phyloP scores from a whole-genome alignment of 805 yeast genomes.

The Zygoascus tannicola region DNA sequence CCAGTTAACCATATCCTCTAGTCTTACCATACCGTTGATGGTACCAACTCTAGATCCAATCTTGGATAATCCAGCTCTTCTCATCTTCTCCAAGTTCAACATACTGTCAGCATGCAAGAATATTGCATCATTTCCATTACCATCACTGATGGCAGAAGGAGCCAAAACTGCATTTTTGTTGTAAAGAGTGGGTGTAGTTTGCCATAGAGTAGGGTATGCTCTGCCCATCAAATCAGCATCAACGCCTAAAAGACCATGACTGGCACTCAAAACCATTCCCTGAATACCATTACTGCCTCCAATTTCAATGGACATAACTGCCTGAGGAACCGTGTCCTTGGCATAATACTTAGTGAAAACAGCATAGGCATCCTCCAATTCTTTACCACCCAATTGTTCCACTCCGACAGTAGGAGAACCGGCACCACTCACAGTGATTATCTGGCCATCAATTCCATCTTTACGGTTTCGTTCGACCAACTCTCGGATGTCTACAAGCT shows the following conservation, averaged over 20 bases:
- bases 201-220: slow-evolving; percentile 7
- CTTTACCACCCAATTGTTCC: slow-evolving; percentile 36
- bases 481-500: slow-evolving; percentile 31
- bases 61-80: slow-evolving; percentile 35
- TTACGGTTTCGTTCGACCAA: slow-evolving; percentile 9
- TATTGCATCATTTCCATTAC: slow-evolving; percentile 34
- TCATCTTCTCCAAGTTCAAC: slow-evolving; percentile 29
- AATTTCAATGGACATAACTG: slow-evolving; percentile 19
- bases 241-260: slow-evolving; percentile 1
- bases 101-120: slow-evolving; percentile 16
- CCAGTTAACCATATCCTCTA: slow-evolving; percentile 21
- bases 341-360: slow-evolving; percentile 6
- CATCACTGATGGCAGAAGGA: slow-evolving; percentile 22
- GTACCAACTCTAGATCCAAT: slow-evolving; percentile 34
- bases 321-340: slow-evolving; percentile 3
- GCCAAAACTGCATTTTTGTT: slow-evolving; percentile 6
- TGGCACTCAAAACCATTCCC: slow-evolving; percentile 15
- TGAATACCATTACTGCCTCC: slow-evolving; percentile 26
- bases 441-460: slow-evolving; percentile 14
- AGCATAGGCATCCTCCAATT: slow-evolving; percentile 27
- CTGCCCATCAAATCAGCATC: slow-evolving; percentile 9
- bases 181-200: slow-evolving; percentile 3
- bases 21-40: slow-evolving; percentile 29
- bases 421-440: slow-evolving; percentile 31
- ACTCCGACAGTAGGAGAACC: slow-evolving; percentile 39